Conservation (phyloP, 129 eudicot species). For the Chrysanthemum seticuspe region DNA sequence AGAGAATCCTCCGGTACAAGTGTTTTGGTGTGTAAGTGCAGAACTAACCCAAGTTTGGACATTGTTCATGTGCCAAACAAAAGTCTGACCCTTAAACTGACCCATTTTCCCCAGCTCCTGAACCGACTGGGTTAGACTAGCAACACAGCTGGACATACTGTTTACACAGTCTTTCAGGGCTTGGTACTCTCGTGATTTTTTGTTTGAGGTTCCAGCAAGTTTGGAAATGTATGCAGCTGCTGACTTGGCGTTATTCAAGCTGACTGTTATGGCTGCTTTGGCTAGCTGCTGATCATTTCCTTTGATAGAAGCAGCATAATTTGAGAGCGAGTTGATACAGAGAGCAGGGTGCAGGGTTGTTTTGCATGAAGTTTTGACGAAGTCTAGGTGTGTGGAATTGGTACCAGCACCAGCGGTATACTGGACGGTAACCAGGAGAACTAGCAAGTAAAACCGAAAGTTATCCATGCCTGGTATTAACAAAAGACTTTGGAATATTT, state of each 20-base stretch:
- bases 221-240: constrained; percentile 37
- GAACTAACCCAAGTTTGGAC: constrained; percentile 91
- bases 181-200: constrained; percentile 41
- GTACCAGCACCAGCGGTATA: constrained; percentile 7
- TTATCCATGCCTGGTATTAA: not conserved
- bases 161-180: constrained; percentile 63
- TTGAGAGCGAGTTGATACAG: not conserved
- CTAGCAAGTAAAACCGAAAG: no score
- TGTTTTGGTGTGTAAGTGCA: constrained; percentile 56
- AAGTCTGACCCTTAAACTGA: constrained; percentile 34
- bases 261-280: constrained; percentile 56
- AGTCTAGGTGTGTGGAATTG: constrained; percentile 37
- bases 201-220: constrained; percentile 29
- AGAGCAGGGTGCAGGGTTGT: constrained; percentile 60
- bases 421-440: no score
- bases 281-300: constrained; percentile 52
- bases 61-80: constrained; percentile 63
- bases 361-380: constrained; percentile 55
- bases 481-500: not conserved
- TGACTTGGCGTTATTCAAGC: constrained; percentile 48
- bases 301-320: constrained; percentile 40
- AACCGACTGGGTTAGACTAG: constrained; percentile 53
- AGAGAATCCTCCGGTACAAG: constrained; percentile 55
- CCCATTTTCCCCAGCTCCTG: constrained; percentile 46
- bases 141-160: constrained; percentile 51